Evolutionary conservation across 1,284 basidiomycete genomes (phyloP).

Genomic region (Polyporus tsugae): DNA sequence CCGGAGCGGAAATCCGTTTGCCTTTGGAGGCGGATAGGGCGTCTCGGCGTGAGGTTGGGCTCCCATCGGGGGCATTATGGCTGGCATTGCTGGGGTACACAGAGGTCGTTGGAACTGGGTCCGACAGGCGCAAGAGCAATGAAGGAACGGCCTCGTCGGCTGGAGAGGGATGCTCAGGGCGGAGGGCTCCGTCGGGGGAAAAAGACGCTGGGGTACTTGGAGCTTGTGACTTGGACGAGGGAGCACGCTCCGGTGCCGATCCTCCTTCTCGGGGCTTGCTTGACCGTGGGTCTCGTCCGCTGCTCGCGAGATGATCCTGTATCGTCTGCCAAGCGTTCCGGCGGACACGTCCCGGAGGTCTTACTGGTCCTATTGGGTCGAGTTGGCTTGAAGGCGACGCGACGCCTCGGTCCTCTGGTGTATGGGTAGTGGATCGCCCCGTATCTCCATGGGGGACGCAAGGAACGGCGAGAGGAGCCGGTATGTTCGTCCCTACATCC

Average conservation of each 20-base stretch:
- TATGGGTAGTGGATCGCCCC: background rate
- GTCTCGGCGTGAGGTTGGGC: conserved; percentile 22
- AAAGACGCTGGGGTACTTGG: conserved; percentile 12
- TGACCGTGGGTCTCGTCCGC: conserved; percentile 18
- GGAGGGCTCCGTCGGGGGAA: conserved; percentile 25
- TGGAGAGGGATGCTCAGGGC: conserved; percentile 20
- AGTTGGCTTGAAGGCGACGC: conserved; percentile 1
- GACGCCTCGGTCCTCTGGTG: background rate
- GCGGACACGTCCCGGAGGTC: conserved; percentile 19
- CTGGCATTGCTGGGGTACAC: conserved; percentile 3
- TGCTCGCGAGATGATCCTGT: conserved; percentile 53
- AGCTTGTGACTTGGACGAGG: conserved; percentile 24
- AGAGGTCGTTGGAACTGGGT: conserved; percentile 23
- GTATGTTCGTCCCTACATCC: conserved; percentile 1
- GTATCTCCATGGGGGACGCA: conserved; percentile 4
- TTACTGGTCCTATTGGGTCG: conserved; percentile 4
- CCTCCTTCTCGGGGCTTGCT: conserved; percentile 17
- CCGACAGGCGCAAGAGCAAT: conserved; percentile 36
- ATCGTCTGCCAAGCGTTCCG: conserved; percentile 54
- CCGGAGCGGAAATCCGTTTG: conserved; percentile 39
- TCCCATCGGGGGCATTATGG: conserved; percentile 9
- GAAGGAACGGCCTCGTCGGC: conserved; percentile 30
- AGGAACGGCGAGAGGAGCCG: conserved; percentile 10
- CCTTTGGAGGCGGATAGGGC: conserved; percentile 21
- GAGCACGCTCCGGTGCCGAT: conserved; percentile 20